phyloP scores from a whole-genome alignment of 805 yeast genomes.

The Geotrichum ghanense region DNA sequence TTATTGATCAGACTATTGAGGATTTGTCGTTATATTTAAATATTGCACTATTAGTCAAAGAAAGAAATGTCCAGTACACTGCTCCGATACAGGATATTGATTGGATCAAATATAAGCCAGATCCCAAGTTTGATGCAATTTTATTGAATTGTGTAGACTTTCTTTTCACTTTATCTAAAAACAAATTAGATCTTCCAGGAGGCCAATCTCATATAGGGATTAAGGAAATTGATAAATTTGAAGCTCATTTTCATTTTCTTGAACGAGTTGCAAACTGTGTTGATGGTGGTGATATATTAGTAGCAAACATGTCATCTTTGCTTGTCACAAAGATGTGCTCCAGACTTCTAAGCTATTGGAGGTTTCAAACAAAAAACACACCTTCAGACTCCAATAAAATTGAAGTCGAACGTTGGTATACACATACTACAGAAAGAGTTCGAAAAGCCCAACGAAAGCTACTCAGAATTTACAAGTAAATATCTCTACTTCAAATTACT shows the following conservation, averaged over 20 bases:
- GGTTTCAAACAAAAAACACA: constrained; percentile 60
- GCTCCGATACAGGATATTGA: constrained; percentile 42
- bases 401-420: constrained; percentile 41
- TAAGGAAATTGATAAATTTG: constrained; percentile 85
- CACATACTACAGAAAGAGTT: constrained; percentile 29
- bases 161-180: constrained; percentile 59
- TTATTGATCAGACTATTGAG: constrained; percentile 87
- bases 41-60: constrained; percentile 67
- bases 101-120: constrained; percentile 58
- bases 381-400: constrained; percentile 26
- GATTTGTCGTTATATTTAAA: constrained; percentile 71
- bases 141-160: constrained; percentile 65
- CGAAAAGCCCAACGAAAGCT: constrained; percentile 61
- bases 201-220: constrained; percentile 57
- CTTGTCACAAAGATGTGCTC: background rate
- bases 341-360: constrained; percentile 58
- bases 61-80: constrained; percentile 46
- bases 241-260: constrained; percentile 68
- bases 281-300: constrained; percentile 68
- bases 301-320: constrained; percentile 58
- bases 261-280: constrained; percentile 67
- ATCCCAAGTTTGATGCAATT: constrained; percentile 51
- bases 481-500: background rate
- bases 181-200: constrained; percentile 64
- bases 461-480: constrained; percentile 52